Percentiles rank a stretch among this genome's conserved stretches.
These are phyloP conservation scores for Phytophthora nicotianae DNA, from an alignment of 352 stramenopile species.

Conservation along the genomic window DNA sequence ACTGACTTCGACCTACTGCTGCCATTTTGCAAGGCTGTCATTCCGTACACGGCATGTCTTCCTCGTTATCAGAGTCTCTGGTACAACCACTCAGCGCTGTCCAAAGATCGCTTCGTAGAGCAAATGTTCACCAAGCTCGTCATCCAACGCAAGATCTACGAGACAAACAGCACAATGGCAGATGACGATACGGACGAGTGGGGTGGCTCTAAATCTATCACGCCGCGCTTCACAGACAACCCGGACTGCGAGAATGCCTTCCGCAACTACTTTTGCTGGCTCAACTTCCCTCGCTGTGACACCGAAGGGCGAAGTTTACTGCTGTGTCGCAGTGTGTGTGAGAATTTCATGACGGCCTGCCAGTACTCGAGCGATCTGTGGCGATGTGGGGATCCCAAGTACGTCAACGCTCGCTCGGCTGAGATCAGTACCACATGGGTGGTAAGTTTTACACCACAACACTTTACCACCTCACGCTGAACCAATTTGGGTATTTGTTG, in stretches of 20 bases:
- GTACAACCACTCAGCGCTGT: constrained; percentile 77
- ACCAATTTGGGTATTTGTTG: neutral
- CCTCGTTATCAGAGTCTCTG: constrained; percentile 74
- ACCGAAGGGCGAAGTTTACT: constrained; percentile 78
- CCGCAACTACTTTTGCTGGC: constrained; percentile 90
- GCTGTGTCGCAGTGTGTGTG: constrained; percentile 88
- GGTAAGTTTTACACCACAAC: constrained; percentile 35
- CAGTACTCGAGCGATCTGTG: constrained; percentile 85
- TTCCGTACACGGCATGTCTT: constrained; percentile 78
- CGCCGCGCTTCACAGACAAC: constrained; percentile 85
- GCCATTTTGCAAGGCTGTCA: constrained; percentile 71
- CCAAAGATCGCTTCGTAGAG: constrained; percentile 73
- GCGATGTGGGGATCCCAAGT: constrained; percentile 82
- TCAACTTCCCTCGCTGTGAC: constrained; percentile 93
- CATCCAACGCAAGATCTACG: constrained; percentile 60
- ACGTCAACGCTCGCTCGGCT: constrained; percentile 67
- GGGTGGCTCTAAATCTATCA: constrained; percentile 55
- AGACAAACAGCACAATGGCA: constrained; percentile 68
- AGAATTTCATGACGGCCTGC: constrained; percentile 92
- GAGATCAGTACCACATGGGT: constrained; percentile 69
- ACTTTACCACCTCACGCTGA: neutral
- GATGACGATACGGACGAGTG: constrained; percentile 76
- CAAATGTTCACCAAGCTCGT: constrained; percentile 74
- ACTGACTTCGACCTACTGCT: constrained; percentile 71
- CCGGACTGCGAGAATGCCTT: constrained; percentile 91